Conservation (phyloP, 2,329 filamentous ascomycete species). For the Thyridium curvatum region DNA sequence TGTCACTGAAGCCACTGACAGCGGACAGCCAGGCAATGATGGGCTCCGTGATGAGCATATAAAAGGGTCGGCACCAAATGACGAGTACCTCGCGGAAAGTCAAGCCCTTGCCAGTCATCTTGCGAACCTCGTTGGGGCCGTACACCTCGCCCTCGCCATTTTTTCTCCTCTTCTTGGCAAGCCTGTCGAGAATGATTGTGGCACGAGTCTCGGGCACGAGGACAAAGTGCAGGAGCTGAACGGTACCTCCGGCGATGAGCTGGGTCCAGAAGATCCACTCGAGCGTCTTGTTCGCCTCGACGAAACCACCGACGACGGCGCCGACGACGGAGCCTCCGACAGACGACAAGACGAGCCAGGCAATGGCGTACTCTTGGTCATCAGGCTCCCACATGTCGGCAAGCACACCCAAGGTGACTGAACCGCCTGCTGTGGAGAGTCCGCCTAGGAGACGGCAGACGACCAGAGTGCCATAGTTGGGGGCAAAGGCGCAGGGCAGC, state of each 20-base stretch:
- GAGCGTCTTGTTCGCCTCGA: slow-evolving; percentile 40
- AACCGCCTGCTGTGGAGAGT: slow-evolving; percentile 56
- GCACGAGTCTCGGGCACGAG: slow-evolving; percentile 53
- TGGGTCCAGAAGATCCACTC: slow-evolving; percentile 60
- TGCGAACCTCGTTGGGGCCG: slow-evolving; percentile 41
- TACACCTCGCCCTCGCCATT: slow-evolving; percentile 32
- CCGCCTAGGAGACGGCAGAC: slow-evolving; percentile 43
- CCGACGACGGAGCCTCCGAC: slow-evolving; percentile 49
- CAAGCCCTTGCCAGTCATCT: slow-evolving; percentile 14
- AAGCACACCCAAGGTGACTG: slow-evolving; percentile 58
- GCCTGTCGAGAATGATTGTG: slow-evolving; percentile 49
- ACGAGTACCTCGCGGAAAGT: slow-evolving; percentile 30
- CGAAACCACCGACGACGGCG: slow-evolving; percentile 47
- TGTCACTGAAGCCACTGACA: slow-evolving; percentile 57
- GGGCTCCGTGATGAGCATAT: slow-evolving; percentile 59
- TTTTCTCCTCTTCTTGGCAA: slow-evolving; percentile 49
- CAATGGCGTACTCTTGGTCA: slow-evolving; percentile 52
- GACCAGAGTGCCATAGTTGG: slow-evolving; percentile 32
- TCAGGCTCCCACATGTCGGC: slow-evolving; percentile 56
- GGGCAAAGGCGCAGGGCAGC: slow-evolving; percentile 34
- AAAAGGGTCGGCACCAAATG: slow-evolving; percentile 55
- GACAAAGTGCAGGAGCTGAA: slow-evolving; percentile 41
- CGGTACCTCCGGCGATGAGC: slow-evolving; percentile 46
- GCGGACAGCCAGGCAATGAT: slow-evolving; percentile 57
- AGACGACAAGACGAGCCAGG: slow-evolving; percentile 52